Conservation (phyloP, 148 eudicot genomes). For the Rhododendron simsii region DNA sequence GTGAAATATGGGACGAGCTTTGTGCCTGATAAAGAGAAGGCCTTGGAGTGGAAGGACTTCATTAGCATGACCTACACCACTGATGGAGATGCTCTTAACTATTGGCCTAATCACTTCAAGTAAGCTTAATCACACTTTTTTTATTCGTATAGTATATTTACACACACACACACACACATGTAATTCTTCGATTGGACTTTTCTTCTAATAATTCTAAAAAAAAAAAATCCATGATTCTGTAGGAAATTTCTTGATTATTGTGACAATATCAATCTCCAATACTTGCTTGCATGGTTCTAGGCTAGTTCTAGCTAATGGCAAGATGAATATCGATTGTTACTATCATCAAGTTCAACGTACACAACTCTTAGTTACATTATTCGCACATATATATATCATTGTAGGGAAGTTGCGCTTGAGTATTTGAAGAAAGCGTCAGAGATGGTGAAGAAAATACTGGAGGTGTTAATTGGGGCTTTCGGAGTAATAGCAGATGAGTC, state of each 20-base stretch:
- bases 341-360: background rate
- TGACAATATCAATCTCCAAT: too few relatives aligned
- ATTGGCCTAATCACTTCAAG: slow-evolving; percentile 37
- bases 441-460: slow-evolving; percentile 17
- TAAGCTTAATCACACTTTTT: slow-evolving; percentile 9
- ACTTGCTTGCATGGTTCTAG: too few relatives aligned
- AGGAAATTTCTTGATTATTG: too few relatives aligned
- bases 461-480: slow-evolving; percentile 11
- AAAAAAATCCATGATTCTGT: too few relatives aligned
- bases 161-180: too few relatives aligned
- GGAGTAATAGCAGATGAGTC: slow-evolving; percentile 16
- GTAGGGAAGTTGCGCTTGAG: slow-evolving; percentile 27
- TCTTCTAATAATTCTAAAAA: too few relatives aligned
- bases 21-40: slow-evolving; percentile 30
- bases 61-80: slow-evolving; percentile 22
- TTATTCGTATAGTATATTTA: background rate
- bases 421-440: slow-evolving; percentile 16
- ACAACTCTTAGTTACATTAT: too few relatives aligned
- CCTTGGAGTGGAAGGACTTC: slow-evolving; percentile 41
- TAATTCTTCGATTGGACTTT: too few relatives aligned
- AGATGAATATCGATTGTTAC: background rate
- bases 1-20: slow-evolving; percentile 37
- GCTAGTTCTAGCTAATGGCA: too few relatives aligned
- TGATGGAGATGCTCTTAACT: slow-evolving; percentile 21
- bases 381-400: background rate